Evolutionary conservation across 2,329 filamentous ascomycete genomes (phyloP).

Genomic region (Simplicillium aogashimaense): DNA sequence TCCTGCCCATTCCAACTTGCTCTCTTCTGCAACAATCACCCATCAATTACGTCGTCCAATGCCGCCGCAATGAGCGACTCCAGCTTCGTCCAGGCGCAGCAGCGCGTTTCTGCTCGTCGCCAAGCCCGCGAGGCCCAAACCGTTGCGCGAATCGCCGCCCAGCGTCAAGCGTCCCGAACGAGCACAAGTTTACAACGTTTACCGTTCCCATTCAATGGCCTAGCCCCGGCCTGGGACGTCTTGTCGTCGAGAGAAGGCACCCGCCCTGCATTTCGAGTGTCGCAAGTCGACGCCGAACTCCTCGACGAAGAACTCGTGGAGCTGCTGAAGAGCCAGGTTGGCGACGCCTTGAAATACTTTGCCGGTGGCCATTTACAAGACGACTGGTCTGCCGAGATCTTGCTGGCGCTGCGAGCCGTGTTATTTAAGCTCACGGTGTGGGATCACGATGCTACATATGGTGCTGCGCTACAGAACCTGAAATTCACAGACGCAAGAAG

Average conservation of each 20-base stretch:
- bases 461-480: constrained; percentile 84
- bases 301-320: constrained; percentile 85
- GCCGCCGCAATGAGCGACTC: constrained; percentile 35
- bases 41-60: constrained; percentile 11
- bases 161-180: constrained; percentile 41
- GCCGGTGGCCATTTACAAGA: constrained; percentile 66
- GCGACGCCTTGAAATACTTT: constrained; percentile 80
- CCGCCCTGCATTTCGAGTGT: constrained; percentile 79
- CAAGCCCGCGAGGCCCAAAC: constrained; percentile 61
- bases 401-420: constrained; percentile 63
- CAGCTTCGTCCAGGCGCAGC: constrained; percentile 82
- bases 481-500: constrained; percentile 78
- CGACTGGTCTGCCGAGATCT: constrained; percentile 81
- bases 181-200: constrained; percentile 46
- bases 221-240: constrained; percentile 57
- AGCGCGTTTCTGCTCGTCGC: constrained; percentile 74
- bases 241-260: constrained; percentile 69
- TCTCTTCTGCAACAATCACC: too few species aligned
- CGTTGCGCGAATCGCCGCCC: constrained; percentile 41
- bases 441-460: constrained; percentile 94
- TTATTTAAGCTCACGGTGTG: constrained; percentile 94
- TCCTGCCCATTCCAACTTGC: not conserved
- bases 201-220: constrained; percentile 51
- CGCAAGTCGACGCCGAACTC: constrained; percentile 91
- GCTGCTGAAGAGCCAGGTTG: constrained; percentile 78